Base-by-base conservation (phyloP, 106 monocot genomes). In the Cymbidium sinense region DNA sequence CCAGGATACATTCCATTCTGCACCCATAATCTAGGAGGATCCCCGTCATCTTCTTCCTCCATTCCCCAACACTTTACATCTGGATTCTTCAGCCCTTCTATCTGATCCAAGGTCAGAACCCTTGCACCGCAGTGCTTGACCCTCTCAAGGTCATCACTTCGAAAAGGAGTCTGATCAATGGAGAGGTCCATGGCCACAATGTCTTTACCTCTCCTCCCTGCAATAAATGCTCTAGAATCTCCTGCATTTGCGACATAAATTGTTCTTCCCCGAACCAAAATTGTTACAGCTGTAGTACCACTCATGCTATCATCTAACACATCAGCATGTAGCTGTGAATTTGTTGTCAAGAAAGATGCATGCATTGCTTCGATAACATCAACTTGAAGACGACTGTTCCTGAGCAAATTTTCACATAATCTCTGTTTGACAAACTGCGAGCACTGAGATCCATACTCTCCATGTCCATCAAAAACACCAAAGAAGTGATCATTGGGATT, bases 381-480 rank as follows among this genome's bases (percentile, higher is more conserved):
- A 10, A 71, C 71, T 27, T 82, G 88, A 80, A 94, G 84, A 13
- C 34, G 77, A 23, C 70, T 82, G 55, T 98, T 94, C 74, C 90
- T 86, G 11, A 98, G 85, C 55, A 98, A 77, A 81, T 94, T 98
- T 73, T 98, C 96, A 47, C 96, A 98, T 52, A 98, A 75, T 75
- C 78, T 98, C 64, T 71, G 77, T 82, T 98, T 98, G 58, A 81
- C 86, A 75, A 98, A 98, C 74, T 98, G 96, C 5, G 96, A 94
- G 71, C 96, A 98, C 77, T 98, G 88, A 67, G 94, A 88, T 20
- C 96, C 96, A 64, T 77, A 87, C 61, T 98, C 96, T 43, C 96
- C 96, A 62, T 98, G 96, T 27, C 96, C 96, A 86, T 98, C 96
- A 81, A 98, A 98, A 8, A 98, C 96, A 72, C 96, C 96, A 79